phyloP scores from a whole-genome alignment of 805 yeast genomes.

The Tetrapisispora phaffii region DNA sequence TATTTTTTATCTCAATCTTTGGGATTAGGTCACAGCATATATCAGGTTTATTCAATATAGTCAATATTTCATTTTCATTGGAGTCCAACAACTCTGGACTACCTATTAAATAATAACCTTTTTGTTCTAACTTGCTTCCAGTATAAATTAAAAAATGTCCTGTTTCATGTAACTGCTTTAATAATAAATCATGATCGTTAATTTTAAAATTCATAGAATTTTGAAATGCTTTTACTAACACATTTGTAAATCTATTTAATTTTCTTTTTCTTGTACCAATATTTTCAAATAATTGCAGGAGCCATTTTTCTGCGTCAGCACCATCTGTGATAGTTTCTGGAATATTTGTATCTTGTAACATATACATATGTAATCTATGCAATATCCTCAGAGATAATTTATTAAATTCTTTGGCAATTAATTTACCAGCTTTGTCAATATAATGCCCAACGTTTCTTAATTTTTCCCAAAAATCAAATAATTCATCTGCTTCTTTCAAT shows the following conservation, averaged over 20 bases:
- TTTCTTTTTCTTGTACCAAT: constrained; percentile 73
- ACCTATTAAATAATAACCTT: constrained; percentile 75
- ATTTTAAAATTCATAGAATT: constrained; percentile 59
- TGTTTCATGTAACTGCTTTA: constrained; percentile 49
- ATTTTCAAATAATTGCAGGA: constrained; percentile 55
- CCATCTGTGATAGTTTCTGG: constrained; percentile 39
- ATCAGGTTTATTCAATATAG: constrained; percentile 37
- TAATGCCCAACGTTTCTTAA: constrained; percentile 67
- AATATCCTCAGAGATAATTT: constrained; percentile 56
- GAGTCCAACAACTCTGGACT: constrained; percentile 38
- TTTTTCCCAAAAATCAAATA: constrained; percentile 73
- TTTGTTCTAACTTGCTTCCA: constrained; percentile 51
- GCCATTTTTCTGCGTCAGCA: constrained; percentile 51
- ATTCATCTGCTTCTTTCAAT: constrained; percentile 83
- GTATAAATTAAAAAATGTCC: constrained; percentile 73
- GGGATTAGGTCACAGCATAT: constrained; percentile 42
- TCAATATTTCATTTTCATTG: constrained; percentile 34
- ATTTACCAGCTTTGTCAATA: constrained; percentile 71
- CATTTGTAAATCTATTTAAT: constrained; percentile 64
- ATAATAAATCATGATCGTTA: constrained; percentile 40
- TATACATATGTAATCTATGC: constrained; percentile 57
- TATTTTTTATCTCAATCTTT: constrained; percentile 23
- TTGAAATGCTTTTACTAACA: constrained; percentile 58
- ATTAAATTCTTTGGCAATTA: constrained; percentile 69
- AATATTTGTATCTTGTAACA: constrained; percentile 60